A percentile compares a stretch with the other conserved stretches of the same genome.
Evolutionary conservation across 306 rosid genomes (phyloP).

Genomic region (Arachis hypogaea): DNA sequence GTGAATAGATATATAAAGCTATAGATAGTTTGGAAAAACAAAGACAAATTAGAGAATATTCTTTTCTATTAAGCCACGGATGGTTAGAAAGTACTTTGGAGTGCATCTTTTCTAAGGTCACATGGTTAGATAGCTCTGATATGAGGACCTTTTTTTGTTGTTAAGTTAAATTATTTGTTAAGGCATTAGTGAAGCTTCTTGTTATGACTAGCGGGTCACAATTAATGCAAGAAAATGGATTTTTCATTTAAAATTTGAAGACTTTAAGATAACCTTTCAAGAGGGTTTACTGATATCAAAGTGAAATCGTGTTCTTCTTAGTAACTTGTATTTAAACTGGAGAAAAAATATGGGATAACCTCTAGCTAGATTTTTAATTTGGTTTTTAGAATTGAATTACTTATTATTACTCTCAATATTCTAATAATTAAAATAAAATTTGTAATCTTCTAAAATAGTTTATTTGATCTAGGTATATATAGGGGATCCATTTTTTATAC

Average conservation of each 20-base stretch:
- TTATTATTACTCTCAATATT: no score
- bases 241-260: constrained; percentile 16
- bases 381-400: no score
- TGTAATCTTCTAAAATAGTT: no score
- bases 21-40: constrained; percentile 9
- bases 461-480: no score
- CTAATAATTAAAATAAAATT: no score
- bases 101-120: not conserved
- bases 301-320: constrained; percentile 4
- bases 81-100: constrained; percentile 13
- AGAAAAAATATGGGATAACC: not conserved
- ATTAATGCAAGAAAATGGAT: not conserved
- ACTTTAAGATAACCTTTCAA: not conserved
- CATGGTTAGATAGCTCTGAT: constrained; percentile 19
- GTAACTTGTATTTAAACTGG: constrained; percentile 11
- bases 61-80: not conserved
- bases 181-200: constrained; percentile 8
- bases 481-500: no score
- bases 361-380: no score
- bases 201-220: constrained; percentile 3
- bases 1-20: constrained; percentile 8
- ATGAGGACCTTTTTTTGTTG: not conserved
- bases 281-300: constrained; percentile 1
- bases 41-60: not conserved
- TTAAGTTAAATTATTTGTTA: not conserved